Percentiles rank a stretch among this genome's conserved stretches.
Conservation (phyloP, 78 protist genomes). For the Dictyostelium brefeldianum region DNA sequence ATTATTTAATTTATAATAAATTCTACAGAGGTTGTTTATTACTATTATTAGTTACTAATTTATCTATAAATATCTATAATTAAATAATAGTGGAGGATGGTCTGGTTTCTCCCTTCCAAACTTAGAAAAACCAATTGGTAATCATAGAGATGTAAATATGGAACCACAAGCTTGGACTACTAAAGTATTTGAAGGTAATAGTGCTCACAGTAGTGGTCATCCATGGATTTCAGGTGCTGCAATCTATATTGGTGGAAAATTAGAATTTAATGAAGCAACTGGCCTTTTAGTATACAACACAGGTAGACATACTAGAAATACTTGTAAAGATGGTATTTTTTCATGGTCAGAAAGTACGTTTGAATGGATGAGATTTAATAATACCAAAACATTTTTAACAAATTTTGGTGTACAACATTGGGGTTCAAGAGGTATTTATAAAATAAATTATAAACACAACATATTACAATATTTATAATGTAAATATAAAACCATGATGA, state of each 20-base stretch:
- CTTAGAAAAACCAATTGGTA: conserved; percentile 78
- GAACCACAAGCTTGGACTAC: conserved; percentile 55
- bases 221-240: too few relatives aligned
- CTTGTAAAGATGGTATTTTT: conserved; percentile 20
- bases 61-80: too few relatives aligned
- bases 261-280: conserved; percentile 41
- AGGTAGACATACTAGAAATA: conserved; percentile 29
- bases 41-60: too few relatives aligned
- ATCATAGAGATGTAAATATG: neutral
- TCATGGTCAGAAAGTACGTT: too few relatives aligned
- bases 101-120: too few relatives aligned
- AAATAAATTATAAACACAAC: too few relatives aligned
- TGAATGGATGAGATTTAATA: conserved; percentile 51
- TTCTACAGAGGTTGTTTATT: too few relatives aligned
- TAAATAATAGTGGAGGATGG: too few relatives aligned
- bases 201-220: conserved; percentile 79
- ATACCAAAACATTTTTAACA: conserved; percentile 14
- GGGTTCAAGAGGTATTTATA: conserved; percentile 58
- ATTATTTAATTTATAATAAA: too few relatives aligned
- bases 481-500: too few relatives aligned
- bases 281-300: conserved; percentile 24
- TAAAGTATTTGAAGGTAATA: conserved; percentile 83
- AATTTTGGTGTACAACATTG: conserved; percentile 26
- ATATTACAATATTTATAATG: too few relatives aligned
- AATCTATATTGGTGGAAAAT: conserved; percentile 57